A percentile compares a stretch with the other conserved stretches of the same genome.
Evolutionary conservation across 2,329 filamentous ascomycete species (phyloP).

Genomic region (Fusarium nanum): DNA sequence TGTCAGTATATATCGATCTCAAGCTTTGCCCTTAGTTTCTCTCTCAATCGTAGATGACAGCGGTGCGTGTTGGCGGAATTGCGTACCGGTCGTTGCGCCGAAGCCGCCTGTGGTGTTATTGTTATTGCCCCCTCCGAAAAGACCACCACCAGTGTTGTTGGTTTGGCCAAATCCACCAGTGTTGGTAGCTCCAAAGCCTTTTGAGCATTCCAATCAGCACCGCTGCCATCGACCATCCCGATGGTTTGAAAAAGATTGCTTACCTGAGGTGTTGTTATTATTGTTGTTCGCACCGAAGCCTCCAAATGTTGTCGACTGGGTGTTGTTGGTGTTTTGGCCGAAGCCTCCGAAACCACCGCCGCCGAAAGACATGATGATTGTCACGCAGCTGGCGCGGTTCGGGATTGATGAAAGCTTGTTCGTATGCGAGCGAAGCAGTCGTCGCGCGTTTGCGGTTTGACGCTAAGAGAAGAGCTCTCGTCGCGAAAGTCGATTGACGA

Average conservation of each 20-base stretch:
- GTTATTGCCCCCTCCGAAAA: conserved; percentile 58
- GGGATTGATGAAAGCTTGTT: conserved; percentile 32
- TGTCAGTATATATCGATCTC: conserved; percentile 35
- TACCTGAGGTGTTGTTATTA: conserved; percentile 63
- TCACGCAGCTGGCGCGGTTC: conserved; percentile 37
- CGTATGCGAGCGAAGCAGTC: conserved; percentile 28
- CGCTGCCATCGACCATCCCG: conserved; percentile 35
- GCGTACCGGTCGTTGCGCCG: conserved; percentile 52
- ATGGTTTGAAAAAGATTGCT: conserved; percentile 48
- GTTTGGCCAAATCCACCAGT: conserved; percentile 58
- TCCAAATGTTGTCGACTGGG: conserved; percentile 63
- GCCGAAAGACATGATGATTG: conserved; percentile 65
- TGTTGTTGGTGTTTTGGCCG: conserved; percentile 64
- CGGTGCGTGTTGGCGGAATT: conserved; percentile 24
- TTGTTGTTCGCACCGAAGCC: conserved; percentile 62
- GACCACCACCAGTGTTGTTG: conserved; percentile 48
- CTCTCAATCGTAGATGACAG: conserved; percentile 36
- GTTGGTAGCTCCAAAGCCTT: conserved; percentile 52
- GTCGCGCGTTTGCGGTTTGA: conserved; percentile 40
- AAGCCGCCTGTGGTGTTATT: conserved; percentile 52
- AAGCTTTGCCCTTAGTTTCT: conserved; percentile 20
- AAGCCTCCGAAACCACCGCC: conserved; percentile 63
- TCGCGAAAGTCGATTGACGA: conserved; percentile 33
- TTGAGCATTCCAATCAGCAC: conserved; percentile 44
- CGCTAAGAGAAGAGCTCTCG: conserved; percentile 29